phyloP scores from a whole-genome alignment of 495 filamentous ascomycete species.

The Daldinia bambusicola region DNA sequence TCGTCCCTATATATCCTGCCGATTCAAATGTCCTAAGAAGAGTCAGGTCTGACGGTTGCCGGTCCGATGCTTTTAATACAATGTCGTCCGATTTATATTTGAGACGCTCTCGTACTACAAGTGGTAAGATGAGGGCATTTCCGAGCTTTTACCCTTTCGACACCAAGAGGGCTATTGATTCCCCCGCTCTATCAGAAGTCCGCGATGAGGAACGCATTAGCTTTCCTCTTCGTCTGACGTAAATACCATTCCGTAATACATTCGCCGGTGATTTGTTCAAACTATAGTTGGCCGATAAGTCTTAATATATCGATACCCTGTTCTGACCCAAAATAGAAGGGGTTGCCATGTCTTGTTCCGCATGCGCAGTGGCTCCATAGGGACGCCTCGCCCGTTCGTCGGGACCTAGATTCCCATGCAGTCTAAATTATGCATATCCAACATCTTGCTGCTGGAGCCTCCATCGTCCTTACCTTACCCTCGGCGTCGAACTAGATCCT shows the following conservation, averaged over 20 bases:
- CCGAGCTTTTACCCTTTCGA: not conserved
- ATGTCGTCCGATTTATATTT: constrained; percentile 1
- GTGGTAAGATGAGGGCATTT: not conserved
- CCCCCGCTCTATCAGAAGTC: not conserved
- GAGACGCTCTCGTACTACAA: not conserved
- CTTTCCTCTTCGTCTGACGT: not conserved
- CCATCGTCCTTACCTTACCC: constrained; percentile 21
- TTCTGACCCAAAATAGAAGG: constrained; percentile 54
- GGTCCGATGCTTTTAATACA: constrained; percentile 11
- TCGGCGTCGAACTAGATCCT: constrained; percentile 20
- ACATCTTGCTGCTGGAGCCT: constrained; percentile 37
- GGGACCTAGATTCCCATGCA: constrained; percentile 41
- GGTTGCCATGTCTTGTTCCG: constrained; percentile 7
- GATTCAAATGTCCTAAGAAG: constrained; percentile 1
- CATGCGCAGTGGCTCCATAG: constrained; percentile 8
- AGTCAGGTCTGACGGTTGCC: constrained; percentile 17
- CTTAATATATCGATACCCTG: not conserved
- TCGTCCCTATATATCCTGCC: not conserved
- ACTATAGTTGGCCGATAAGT: not conserved
- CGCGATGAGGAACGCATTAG: not conserved
- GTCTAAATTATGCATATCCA: constrained; percentile 26
- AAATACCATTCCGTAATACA: not conserved
- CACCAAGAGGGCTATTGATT: not conserved
- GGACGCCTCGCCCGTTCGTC: constrained; percentile 26
- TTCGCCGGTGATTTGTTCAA: not conserved